These are phyloP conservation scores for Rosa lucieae DNA, from an alignment of 306 rosid species.

Conservation along the genomic window DNA sequence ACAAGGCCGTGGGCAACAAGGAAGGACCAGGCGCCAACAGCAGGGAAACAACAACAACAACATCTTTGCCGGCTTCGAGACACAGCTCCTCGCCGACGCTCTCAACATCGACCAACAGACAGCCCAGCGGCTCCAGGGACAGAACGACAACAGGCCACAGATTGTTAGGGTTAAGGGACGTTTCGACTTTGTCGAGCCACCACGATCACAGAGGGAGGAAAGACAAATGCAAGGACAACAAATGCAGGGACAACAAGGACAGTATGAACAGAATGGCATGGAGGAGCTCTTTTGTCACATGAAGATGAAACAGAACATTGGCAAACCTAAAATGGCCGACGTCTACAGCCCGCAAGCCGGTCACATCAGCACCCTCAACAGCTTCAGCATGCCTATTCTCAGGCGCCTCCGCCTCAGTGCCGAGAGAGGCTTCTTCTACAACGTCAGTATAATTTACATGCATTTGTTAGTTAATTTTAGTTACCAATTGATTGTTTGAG, in stretches of 20 bases:
- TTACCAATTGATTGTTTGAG: neutral
- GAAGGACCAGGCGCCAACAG: neutral
- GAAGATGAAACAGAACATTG: conserved; percentile 27
- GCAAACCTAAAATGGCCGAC: conserved; percentile 22
- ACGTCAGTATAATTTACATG: conserved; percentile 1
- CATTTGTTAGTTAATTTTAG: neutral
- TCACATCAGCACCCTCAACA: conserved; percentile 30
- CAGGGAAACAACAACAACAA: conserved; percentile 24
- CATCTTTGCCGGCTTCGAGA: conserved; percentile 41
- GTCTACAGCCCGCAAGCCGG: conserved; percentile 36
- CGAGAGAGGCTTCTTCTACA: conserved; percentile 35
- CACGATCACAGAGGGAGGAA: conserved; percentile 4
- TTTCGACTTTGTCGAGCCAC: conserved; percentile 43
- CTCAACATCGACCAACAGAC: conserved; percentile 34
- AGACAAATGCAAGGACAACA: neutral
- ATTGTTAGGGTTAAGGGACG: conserved; percentile 42
- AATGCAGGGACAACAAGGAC: neutral
- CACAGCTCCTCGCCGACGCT: conserved; percentile 34
- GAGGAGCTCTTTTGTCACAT: conserved; percentile 31
- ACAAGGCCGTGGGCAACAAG: neutral
- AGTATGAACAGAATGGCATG: conserved; percentile 11
- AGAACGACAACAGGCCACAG: conserved; percentile 26
- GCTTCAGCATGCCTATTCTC: conserved; percentile 30
- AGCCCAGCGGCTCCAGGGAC: conserved; percentile 33
- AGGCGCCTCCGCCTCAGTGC: conserved; percentile 29